phyloP scores from a whole-genome alignment of 352 stramenopile species.

The Pythium grandisporangium region DNA sequence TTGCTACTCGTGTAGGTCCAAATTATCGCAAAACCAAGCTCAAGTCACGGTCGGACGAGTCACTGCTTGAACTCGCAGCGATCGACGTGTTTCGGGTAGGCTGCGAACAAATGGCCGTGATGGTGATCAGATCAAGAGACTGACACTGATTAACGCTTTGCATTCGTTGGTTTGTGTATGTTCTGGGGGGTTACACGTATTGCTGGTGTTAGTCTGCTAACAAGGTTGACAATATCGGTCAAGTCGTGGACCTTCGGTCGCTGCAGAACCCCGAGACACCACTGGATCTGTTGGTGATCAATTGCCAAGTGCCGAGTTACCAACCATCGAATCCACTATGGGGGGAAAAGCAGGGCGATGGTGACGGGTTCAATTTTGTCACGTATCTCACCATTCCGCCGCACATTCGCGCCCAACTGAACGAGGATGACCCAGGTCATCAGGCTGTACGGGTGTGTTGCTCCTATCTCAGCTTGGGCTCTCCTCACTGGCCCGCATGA shows the following conservation, averaged over 20 bases:
- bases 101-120: no score
- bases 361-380: slow-evolving; percentile 72
- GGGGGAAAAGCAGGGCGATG: slow-evolving; percentile 68
- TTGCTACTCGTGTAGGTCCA: no score
- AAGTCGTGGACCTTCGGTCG: slow-evolving; percentile 44
- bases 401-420: slow-evolving; percentile 39
- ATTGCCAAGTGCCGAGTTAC: slow-evolving; percentile 80
- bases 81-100: slow-evolving; percentile 68
- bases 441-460: slow-evolving; percentile 38
- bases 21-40: slow-evolving; percentile 73
- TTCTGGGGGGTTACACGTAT: no score
- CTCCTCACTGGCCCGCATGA: no score
- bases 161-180: background rate
- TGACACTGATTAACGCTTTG: no score
- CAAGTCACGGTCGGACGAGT: slow-evolving; percentile 47
- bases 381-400: slow-evolving; percentile 68
- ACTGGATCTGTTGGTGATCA: slow-evolving; percentile 71
- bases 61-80: slow-evolving; percentile 48
- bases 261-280: slow-evolving; percentile 17
- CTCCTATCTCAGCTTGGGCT: no score
- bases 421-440: slow-evolving; percentile 22
- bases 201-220: slow-evolving; percentile 38
- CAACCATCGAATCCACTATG: slow-evolving; percentile 76
- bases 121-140: no score
- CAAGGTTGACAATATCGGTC: slow-evolving; percentile 72